phyloP scores from a whole-genome alignment of 225 moss, liverwort and hornwort genomes.

The Asterella californica region DNA sequence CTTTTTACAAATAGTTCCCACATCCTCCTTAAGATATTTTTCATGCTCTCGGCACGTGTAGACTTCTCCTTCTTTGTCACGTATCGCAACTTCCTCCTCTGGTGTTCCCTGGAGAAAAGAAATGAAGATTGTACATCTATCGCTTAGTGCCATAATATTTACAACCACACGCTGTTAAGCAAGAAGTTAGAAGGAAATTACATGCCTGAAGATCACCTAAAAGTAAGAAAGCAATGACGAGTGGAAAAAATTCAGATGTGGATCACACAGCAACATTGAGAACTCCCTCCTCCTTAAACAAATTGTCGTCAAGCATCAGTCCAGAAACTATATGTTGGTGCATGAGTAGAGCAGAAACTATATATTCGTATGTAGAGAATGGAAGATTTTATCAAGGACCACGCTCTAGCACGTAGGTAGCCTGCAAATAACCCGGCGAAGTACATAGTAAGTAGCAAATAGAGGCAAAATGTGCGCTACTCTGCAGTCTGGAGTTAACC shows the following conservation, averaged over 20 bases:
- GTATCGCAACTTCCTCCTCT: neutral
- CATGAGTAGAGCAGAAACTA: no score
- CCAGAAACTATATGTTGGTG: no score
- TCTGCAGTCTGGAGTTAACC: no score
- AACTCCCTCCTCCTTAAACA: neutral
- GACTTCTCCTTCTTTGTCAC: neutral
- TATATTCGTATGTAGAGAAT: no score
- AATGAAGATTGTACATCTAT: no score
- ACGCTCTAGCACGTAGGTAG: no score
- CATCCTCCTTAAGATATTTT: conserved; percentile 20
- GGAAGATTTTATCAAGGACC: no score
- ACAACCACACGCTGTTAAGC: neutral
- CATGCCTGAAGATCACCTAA: neutral
- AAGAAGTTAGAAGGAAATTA: neutral
- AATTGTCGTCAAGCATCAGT: neutral
- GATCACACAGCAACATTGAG: neutral
- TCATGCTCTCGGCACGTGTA: neutral
- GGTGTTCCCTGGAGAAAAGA: neutral
- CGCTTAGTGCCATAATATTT: neutral
- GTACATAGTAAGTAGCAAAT: no score
- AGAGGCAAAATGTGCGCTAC: no score
- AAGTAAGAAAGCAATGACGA: neutral
- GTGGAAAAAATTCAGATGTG: neutral
- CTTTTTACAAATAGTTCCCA: conserved; percentile 23
- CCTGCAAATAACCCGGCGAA: no score